phyloP scores from a whole-genome alignment of 352 stramenopile species.

The Phytophthora europaea region DNA sequence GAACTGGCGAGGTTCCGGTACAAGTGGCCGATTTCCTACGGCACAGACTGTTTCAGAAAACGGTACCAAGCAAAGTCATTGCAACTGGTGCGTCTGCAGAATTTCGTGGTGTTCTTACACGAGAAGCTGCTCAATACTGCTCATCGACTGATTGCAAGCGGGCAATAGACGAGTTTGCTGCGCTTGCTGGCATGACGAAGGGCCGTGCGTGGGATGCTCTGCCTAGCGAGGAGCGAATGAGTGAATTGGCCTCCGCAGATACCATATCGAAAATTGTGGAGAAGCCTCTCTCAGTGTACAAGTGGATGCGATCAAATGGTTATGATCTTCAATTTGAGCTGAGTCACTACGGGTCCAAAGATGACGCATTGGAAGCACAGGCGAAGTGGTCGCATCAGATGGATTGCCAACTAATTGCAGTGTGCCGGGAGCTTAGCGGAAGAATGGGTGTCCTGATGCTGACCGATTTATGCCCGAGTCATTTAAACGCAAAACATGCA shows the following conservation, averaged over 20 bases:
- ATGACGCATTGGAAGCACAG: constrained; percentile 58
- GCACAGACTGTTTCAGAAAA: constrained; percentile 36
- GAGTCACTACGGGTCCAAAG: constrained; percentile 57
- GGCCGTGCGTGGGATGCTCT: constrained; percentile 17
- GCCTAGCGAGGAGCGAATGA: constrained; percentile 17
- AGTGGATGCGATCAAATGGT: constrained; percentile 56
- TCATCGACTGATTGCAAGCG: constrained; percentile 46
- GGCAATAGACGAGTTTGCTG: constrained; percentile 41
- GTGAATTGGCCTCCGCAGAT: constrained; percentile 15
- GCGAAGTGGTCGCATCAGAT: constrained; percentile 78
- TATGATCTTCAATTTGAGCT: constrained; percentile 70
- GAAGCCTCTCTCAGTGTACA: constrained; percentile 50
- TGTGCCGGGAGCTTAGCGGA: constrained; percentile 52
- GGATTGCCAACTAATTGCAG: constrained; percentile 74
- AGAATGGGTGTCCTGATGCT: constrained; percentile 68
- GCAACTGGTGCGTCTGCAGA: background rate
- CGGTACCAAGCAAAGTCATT: background rate
- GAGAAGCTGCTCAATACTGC: constrained; percentile 32
- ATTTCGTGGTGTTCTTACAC: constrained; percentile 30
- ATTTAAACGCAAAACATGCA: constrained; percentile 48
- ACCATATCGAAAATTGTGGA: constrained; percentile 6
- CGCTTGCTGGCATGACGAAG: constrained; percentile 33
- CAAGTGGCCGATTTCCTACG: constrained; percentile 49
- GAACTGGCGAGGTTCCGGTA: constrained; percentile 23
- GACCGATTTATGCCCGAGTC: constrained; percentile 71